phyloP scores from a whole-genome alignment of 1,284 basidiomycete species.

The Bjerkandera adusta region DNA sequence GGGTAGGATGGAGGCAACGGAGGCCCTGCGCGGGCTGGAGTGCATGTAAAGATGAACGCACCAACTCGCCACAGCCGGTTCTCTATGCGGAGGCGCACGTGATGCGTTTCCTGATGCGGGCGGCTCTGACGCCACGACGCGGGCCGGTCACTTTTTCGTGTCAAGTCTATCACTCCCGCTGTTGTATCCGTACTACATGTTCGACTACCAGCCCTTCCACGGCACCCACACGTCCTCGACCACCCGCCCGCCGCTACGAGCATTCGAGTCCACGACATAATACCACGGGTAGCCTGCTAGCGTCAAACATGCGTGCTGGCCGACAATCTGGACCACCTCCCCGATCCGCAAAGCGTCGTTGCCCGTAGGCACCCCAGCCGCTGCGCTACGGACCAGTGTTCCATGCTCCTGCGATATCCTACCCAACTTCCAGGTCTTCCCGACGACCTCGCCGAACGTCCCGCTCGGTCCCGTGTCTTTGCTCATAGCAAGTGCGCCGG shows the following conservation, averaged over 20 bases:
- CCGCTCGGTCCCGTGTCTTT: constrained; percentile 78
- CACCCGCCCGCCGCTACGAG: constrained; percentile 41
- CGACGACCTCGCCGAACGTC: constrained; percentile 71
- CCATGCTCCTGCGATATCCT: constrained; percentile 85
- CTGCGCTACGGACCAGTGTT: constrained; percentile 44
- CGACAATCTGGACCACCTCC: constrained; percentile 62
- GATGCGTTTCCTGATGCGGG: constrained; percentile 2
- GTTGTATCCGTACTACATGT: not conserved
- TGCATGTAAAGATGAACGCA: constrained; percentile 8
- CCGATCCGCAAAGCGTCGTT: constrained; percentile 51
- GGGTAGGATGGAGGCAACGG: constrained; percentile 9
- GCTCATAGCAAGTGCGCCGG: constrained; percentile 81
- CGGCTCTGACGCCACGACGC: not conserved
- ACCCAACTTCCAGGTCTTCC: constrained; percentile 68
- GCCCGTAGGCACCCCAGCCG: constrained; percentile 24
- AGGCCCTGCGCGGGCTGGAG: constrained; percentile 10
- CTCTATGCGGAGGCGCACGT: constrained; percentile 4
- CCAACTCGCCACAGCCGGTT: constrained; percentile 1
- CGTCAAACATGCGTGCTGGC: constrained; percentile 79
- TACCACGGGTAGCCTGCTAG: constrained; percentile 79
- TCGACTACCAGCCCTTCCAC: constrained; percentile 82
- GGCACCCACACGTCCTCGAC: constrained; percentile 88
- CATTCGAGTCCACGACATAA: constrained; percentile 70
- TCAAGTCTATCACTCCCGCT: not conserved
- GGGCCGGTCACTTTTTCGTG: not conserved